phyloP scores from a whole-genome alignment of 805 yeast genomes.

The Vanderwaltozyma verrucispora region DNA sequence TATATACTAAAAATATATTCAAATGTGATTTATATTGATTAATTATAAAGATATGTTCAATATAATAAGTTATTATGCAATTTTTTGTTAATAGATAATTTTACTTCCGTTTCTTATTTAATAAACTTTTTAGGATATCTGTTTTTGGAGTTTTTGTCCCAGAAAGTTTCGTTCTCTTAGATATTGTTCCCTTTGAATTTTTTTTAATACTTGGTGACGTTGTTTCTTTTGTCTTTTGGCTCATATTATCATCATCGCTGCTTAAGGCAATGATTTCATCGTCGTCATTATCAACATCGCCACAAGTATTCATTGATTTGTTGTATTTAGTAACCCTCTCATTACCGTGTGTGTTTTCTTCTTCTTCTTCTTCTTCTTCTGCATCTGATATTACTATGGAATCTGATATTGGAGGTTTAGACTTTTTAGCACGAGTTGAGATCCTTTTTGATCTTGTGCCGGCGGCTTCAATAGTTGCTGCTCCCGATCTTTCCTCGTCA shows the following conservation, averaged over 20 bases:
- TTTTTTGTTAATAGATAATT: too few relatives aligned
- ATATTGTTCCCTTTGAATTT: constrained; percentile 1
- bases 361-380: not conserved
- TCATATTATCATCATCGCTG: constrained; percentile 7
- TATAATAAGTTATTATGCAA: too few relatives aligned
- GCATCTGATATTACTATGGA: constrained; percentile 10
- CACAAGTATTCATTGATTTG: too few relatives aligned
- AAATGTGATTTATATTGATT: too few relatives aligned
- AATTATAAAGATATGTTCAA: too few relatives aligned
- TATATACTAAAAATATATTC: too few relatives aligned
- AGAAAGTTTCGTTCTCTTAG: constrained; percentile 5
- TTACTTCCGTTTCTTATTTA: constrained; percentile 21
- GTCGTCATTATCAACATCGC: constrained; percentile 1
- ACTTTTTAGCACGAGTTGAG: not conserved
- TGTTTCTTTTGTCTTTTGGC: not conserved
- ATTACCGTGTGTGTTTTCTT: too few relatives aligned
- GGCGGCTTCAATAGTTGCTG: too few relatives aligned
- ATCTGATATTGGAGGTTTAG: constrained; percentile 4
- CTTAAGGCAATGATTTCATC: constrained; percentile 2
- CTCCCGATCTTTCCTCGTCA: too few relatives aligned
- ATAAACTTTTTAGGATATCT: constrained; percentile 19
- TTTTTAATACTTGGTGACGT: constrained; percentile 5
- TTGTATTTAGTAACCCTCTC: too few relatives aligned
- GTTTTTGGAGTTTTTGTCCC: constrained; percentile 23
- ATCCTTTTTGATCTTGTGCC: too few relatives aligned